Base-by-base conservation (phyloP, 1,284 basidiomycete species). In the Cryptococcus floricola region DNA sequence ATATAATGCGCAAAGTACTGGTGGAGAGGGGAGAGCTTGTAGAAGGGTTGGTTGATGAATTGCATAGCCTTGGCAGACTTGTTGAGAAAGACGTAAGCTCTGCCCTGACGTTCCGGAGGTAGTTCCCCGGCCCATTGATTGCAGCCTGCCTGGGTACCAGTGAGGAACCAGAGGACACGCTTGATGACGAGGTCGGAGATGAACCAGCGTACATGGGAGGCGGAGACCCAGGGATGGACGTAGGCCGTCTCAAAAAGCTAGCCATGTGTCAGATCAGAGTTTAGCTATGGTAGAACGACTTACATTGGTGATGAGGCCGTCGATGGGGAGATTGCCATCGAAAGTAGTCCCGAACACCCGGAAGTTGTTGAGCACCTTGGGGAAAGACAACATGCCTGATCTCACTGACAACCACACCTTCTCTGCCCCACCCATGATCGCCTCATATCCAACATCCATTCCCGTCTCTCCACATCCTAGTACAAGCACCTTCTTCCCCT, bases 121-220 rank as follows among this genome's bases (percentile, higher is more conserved):
- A 86, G 75, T 62, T 84, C 83, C 13, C 85, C 83, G 18, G 82
- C 83, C 83, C 84, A 86, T 78, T 86, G 85, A 62, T 85, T 85
- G 67, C 84, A 85, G 8, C 85, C 84, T 5, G 83, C 82, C 65
- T 80, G 79, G 1, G 83, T 80, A 57, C 84, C 84, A 1, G 85
- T 86, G 53, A 87, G 67, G 38, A 83, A 62, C 83, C 84, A 86
- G 25, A 87, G 68, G 0, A 87, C 76, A 9, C 81, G 77, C 63
- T 85, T 85, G 71, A 87, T 81, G 54, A 86, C 81, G 63, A 83
- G 82, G 68, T 86, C 85, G 27, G 81, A 83, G 28, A 85, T 77
- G 62, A 84, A 84, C 85, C 85, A 86, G 16, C 85, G 79, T 23
- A 86, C 68, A 67, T 83, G 84, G 8, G 78, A 78, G 1, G 73